These are phyloP conservation scores for Globisporangium lucens DNA, from an alignment of 352 stramenopile genomes.

Conservation along the genomic window DNA sequence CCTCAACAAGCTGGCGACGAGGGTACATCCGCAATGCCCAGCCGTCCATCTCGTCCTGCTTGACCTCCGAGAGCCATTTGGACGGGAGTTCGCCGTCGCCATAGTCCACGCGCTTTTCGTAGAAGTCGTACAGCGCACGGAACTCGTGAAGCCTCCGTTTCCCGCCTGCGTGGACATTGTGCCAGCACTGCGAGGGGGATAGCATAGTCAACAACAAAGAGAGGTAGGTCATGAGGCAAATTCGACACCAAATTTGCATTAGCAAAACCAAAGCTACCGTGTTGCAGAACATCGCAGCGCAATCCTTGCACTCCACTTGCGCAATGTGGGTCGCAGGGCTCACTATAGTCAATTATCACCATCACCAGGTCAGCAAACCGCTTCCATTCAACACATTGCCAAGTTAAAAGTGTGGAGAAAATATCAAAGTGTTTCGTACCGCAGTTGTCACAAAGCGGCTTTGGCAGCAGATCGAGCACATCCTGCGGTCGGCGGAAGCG, in stretches of 20 bases:
- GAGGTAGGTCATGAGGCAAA: neutral
- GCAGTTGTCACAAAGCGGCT: constrained; percentile 90
- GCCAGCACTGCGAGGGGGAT: constrained; percentile 60
- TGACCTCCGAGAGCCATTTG: constrained; percentile 86
- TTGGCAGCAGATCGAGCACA: constrained; percentile 88
- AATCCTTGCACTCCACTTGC: constrained; percentile 87
- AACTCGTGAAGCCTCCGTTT: constrained; percentile 80
- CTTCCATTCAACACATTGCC: neutral
- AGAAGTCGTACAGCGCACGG: constrained; percentile 89
- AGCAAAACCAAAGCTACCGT: constrained; percentile 26
- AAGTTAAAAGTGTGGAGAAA: neutral
- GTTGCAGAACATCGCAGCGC: constrained; percentile 88
- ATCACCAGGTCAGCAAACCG: neutral
- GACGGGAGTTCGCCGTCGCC: constrained; percentile 88
- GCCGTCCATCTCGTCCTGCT: constrained; percentile 84
- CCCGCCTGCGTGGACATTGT: constrained; percentile 84
- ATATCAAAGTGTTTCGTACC: constrained; percentile 22
- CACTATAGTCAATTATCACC: constrained; percentile 5
- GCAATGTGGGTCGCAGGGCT: constrained; percentile 33
- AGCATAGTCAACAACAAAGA: neutral
- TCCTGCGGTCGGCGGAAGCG: constrained; percentile 88
- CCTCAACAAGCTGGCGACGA: constrained; percentile 38
- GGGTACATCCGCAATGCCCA: constrained; percentile 68
- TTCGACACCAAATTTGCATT: neutral
- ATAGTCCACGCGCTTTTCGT: constrained; percentile 90